A percentile compares a stretch with the other conserved stretches of the same genome.
phyloP scores from a whole-genome alignment of 1,139 yeast genomes.

The Nadsonia starkeyi-henricii region DNA sequence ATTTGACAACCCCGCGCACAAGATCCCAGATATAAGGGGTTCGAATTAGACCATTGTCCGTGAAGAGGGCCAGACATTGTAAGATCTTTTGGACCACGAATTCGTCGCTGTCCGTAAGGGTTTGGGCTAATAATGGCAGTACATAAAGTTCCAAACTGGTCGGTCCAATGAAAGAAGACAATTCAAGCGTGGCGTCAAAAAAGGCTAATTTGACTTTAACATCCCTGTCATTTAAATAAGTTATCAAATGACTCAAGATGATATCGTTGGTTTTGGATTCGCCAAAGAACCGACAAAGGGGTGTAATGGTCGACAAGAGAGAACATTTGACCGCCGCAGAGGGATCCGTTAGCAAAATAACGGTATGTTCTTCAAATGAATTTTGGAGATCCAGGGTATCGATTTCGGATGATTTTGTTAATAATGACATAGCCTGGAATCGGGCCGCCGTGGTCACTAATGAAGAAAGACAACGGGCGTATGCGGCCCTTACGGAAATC shows the following conservation, averaged over 20 bases:
- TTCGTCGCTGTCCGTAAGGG: constrained; percentile 73
- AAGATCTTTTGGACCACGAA: constrained; percentile 66
- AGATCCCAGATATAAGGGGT: constrained; percentile 38
- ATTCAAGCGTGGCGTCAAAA: constrained; percentile 58
- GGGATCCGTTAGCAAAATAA: constrained; percentile 54
- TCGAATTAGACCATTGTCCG: constrained; percentile 40
- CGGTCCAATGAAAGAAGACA: constrained; percentile 72
- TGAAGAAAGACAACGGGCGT: constrained; percentile 62
- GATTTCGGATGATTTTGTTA: too few relatives aligned
- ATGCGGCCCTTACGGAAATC: constrained; percentile 42
- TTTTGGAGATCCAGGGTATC: constrained; percentile 16
- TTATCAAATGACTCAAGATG: constrained; percentile 76
- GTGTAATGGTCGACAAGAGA: constrained; percentile 51
- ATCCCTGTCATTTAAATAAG: constrained; percentile 74
- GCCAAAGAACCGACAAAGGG: constrained; percentile 73
- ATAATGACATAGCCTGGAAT: constrained; percentile 57
- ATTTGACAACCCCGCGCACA: constrained; percentile 32
- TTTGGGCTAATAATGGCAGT: constrained; percentile 69
- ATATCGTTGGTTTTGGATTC: constrained; percentile 79
- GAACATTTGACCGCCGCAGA: constrained; percentile 56
- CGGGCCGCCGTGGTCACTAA: constrained; percentile 49
- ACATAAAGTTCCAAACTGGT: constrained; percentile 78
- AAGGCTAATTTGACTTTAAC: constrained; percentile 55
- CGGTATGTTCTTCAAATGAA: constrained; percentile 52
- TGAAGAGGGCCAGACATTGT: constrained; percentile 45